phyloP scores from a whole-genome alignment of 192 early-diverging fungal genomes.

The Entomortierella parvispora region DNA sequence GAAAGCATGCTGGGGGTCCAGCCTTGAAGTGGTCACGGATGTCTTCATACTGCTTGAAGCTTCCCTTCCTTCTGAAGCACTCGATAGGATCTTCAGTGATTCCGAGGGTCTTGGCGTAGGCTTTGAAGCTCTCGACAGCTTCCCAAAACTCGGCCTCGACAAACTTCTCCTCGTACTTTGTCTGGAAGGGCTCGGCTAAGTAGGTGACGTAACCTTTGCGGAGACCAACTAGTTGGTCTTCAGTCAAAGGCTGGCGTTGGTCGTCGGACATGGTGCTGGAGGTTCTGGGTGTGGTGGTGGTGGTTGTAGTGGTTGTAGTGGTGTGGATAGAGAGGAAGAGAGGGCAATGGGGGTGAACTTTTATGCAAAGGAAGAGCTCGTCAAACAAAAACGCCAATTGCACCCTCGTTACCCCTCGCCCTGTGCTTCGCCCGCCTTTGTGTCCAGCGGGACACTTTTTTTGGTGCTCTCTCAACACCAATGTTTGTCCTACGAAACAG shows the following conservation, averaged over 20 bases:
- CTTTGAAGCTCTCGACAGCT: conserved; percentile 4
- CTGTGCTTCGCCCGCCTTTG: too few species aligned
- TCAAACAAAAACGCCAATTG: background rate
- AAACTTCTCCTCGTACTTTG: conserved; percentile 4
- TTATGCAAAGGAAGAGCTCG: background rate
- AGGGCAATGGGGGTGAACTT: too few species aligned
- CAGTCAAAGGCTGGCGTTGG: background rate
- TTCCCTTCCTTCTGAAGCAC: background rate
- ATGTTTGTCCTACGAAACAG: too few species aligned
- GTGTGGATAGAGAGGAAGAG: too few species aligned
- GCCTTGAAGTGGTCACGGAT: conserved; percentile 3
- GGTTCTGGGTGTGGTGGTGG: too few species aligned
- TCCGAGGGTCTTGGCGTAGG: background rate
- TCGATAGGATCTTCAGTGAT: background rate
- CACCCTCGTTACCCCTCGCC: background rate
- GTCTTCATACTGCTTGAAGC: background rate
- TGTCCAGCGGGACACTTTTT: too few species aligned
- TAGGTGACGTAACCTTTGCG: background rate
- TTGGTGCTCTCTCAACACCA: too few species aligned
- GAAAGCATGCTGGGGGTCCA: background rate
- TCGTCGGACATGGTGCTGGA: too few species aligned
- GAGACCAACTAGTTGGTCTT: background rate
- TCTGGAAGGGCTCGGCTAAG: background rate
- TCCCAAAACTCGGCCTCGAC: background rate
- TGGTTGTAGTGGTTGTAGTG: too few species aligned